Conservation (phyloP, 225 moss, liverwort and hornwort genomes). For the Neckera pumila region DNA sequence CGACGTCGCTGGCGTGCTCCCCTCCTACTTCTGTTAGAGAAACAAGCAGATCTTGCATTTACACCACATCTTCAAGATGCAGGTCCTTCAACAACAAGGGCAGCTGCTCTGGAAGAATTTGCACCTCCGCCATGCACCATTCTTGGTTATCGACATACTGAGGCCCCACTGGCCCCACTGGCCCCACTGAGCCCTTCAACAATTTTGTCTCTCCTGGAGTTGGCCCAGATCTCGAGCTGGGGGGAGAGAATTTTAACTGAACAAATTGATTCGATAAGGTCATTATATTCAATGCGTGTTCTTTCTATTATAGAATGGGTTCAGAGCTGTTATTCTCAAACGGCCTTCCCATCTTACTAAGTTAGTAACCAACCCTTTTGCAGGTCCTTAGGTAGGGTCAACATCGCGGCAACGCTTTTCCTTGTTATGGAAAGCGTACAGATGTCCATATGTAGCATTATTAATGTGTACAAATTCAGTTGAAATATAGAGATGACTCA, state of each 20-base stretch:
- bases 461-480: slow-evolving; percentile 3
- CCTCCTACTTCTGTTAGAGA: slow-evolving; percentile 25
- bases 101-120: neutral
- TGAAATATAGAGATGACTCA: neutral
- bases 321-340: slow-evolving; percentile 23
- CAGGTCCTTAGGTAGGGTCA: neutral
- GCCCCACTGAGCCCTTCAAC: neutral
- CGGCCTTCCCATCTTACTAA: slow-evolving; percentile 21
- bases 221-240: neutral
- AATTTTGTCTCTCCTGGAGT: neutral
- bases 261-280: neutral
- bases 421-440: neutral
- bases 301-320: neutral
- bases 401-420: neutral
- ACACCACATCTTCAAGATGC: neutral
- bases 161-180: neutral
- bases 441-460: slow-evolving; percentile 17
- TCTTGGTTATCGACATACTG: neutral
- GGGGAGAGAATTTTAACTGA: neutral
- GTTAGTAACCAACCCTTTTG: neutral
- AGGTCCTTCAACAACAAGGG: neutral
- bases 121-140: neutral
- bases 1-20: slow-evolving; percentile 44
- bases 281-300: neutral
- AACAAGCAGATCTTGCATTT: neutral